Evolutionary conservation across 2,329 filamentous ascomycete species (phyloP).

Genomic region (Ophiostoma quercus): DNA sequence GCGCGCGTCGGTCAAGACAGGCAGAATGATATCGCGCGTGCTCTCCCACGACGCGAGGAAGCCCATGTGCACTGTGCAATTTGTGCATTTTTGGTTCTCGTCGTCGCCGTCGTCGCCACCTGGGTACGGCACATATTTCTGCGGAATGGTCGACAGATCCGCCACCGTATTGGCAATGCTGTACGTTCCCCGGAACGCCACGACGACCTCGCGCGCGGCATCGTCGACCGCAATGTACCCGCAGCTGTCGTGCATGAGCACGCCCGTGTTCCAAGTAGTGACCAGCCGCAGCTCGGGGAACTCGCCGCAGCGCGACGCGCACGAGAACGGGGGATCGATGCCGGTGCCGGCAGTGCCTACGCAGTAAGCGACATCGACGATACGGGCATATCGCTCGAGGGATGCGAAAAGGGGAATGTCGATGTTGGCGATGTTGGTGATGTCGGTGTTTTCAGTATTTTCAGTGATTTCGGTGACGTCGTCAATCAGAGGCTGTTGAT

Average conservation of each 20-base stretch:
- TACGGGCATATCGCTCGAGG: slow-evolving; percentile 79
- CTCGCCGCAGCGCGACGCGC: slow-evolving; percentile 76
- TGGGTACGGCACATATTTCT: slow-evolving; percentile 82
- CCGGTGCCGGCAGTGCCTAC: slow-evolving; percentile 83
- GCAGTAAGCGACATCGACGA: slow-evolving; percentile 94
- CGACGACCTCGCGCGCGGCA: slow-evolving; percentile 52
- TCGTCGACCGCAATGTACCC: slow-evolving; percentile 92
- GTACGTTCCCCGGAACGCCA: slow-evolving; percentile 92
- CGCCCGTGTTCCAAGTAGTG: slow-evolving; percentile 84
- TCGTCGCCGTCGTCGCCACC: slow-evolving; percentile 34
- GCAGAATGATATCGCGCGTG: slow-evolving; percentile 64
- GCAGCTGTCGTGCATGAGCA: slow-evolving; percentile 81
- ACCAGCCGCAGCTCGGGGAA: slow-evolving; percentile 76
- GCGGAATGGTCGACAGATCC: slow-evolving; percentile 82
- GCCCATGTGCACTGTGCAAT: slow-evolving; percentile 89
- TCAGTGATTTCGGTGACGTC: background rate
- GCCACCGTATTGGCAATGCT: slow-evolving; percentile 86
- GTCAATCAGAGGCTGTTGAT: background rate
- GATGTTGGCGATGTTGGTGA: slow-evolving; percentile 34
- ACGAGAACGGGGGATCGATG: slow-evolving; percentile 75
- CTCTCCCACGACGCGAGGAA: slow-evolving; percentile 82
- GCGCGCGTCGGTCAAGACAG: slow-evolving; percentile 58
- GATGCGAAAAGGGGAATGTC: slow-evolving; percentile 65
- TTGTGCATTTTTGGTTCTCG: slow-evolving; percentile 50
- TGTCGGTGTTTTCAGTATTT: background rate